Evolutionary conservation across 2,329 filamentous ascomycete species (phyloP), one percentile per base, ranked within the genome.

Genomic region (Paraconiothyrium sp.): DNA sequence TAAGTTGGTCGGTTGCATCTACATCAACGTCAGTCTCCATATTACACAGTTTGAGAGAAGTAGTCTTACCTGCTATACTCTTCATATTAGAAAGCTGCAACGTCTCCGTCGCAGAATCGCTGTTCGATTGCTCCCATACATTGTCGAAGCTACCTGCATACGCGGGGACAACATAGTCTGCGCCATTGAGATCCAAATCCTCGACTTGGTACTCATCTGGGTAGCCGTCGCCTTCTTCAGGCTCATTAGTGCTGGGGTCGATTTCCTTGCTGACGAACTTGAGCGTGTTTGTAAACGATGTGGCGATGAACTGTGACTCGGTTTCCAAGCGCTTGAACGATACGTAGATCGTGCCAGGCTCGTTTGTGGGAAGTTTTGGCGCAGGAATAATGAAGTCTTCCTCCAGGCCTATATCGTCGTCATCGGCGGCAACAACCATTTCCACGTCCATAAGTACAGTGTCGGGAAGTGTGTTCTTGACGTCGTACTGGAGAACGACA

Each of bases 211-310:
- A 99, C 82, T 99, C 95, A 74, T 99, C 95, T 57, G 98, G 94
- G 78, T 98, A 98, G 49, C 95, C 95, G 50, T 83, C 75, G 48
- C 77, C 86, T 16, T 97, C 93, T 79, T 99, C 95, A 0, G 94
- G 92, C 80, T 97, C 93, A 67, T 89, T 88, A n/a, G 92, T 97
- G 30, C 91, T 91, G 6, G 95, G 95, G 73, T 99, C 95, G 68
- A 99, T 95, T 81, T 99, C 95, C 83, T 97, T 98, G 84, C 91
- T 95, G 20, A 93, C 97, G 79, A 99, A 99, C 81, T 95, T 97
- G 76, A 99, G 90, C 43, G 92, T 84, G 80, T 98, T 99, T 68
- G 92, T 93, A 80, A 99, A 97, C 46, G 88, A 91, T 56, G 90
- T 89, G 24, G 91, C 85, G 4, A 93, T 89, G 78, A 96, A 90